These are phyloP conservation scores for Petunia axillaris DNA, from an alignment of 257 asterid species.

Conservation along the genomic window DNA sequence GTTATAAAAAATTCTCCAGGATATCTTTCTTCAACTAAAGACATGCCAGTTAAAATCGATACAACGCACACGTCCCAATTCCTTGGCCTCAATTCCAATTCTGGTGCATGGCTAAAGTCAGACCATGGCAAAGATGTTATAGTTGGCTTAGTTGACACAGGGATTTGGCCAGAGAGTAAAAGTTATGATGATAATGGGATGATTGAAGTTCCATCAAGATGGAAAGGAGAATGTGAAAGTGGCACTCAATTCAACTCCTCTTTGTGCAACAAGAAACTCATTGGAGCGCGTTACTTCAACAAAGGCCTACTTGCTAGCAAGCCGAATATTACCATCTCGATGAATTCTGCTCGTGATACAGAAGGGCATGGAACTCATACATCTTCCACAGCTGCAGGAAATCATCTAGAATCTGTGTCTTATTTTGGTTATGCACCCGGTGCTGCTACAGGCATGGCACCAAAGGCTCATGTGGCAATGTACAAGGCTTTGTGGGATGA, in stretches of 20 bases:
- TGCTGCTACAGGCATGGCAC: slow-evolving; percentile 60
- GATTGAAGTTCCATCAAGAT: slow-evolving; percentile 51
- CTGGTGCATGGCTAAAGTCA: slow-evolving; percentile 62
- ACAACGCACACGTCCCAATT: slow-evolving; percentile 63
- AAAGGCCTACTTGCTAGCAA: slow-evolving; percentile 54
- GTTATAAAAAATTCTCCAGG: slow-evolving; percentile 50
- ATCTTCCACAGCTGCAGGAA: slow-evolving; percentile 73
- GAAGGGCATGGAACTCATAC: slow-evolving; percentile 82
- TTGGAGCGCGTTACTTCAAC: slow-evolving; percentile 76
- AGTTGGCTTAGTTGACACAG: slow-evolving; percentile 69
- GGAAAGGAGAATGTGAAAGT: slow-evolving; percentile 67
- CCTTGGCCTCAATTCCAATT: slow-evolving; percentile 57
- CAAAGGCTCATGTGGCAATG: slow-evolving; percentile 63
- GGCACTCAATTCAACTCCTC: slow-evolving; percentile 65
- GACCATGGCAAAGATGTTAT: slow-evolving; percentile 60
- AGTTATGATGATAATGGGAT: slow-evolving; percentile 66
- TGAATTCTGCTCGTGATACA: slow-evolving; percentile 66
- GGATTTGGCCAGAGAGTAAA: slow-evolving; percentile 79
- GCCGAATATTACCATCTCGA: slow-evolving; percentile 56
- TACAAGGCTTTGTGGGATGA: slow-evolving; percentile 70
- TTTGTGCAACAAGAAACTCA: slow-evolving; percentile 68
- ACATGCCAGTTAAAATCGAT: slow-evolving; percentile 47
- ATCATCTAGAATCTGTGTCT: slow-evolving; percentile 45
- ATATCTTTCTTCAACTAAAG: slow-evolving; percentile 51
- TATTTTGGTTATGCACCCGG: slow-evolving; percentile 72